These are phyloP conservation scores for Kuraishia capsulata DNA, from an alignment of 805 yeast species.

Conservation along the genomic window DNA sequence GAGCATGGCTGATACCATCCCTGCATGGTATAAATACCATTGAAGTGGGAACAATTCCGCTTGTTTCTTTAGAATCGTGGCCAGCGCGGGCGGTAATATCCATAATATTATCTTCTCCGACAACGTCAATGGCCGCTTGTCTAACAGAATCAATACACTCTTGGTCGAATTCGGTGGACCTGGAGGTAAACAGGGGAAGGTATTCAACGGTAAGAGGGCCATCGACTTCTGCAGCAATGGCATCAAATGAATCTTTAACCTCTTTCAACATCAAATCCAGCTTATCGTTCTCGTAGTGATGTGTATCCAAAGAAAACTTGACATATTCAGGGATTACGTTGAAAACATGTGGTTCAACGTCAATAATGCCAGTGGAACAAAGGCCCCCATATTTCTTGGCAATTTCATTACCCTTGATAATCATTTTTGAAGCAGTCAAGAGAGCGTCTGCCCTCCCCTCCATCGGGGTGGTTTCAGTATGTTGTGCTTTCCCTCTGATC, in stretches of 20 bases:
- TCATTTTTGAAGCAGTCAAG: conserved; percentile 48
- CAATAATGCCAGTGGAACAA: conserved; percentile 50
- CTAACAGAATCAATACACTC: conserved; percentile 41
- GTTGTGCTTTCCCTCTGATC: conserved; percentile 55
- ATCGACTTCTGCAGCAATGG: conserved; percentile 26
- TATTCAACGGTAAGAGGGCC: conserved; percentile 28
- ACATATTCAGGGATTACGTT: conserved; percentile 62
- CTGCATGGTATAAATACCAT: conserved; percentile 67
- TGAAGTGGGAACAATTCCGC: conserved; percentile 50
- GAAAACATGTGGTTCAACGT: conserved; percentile 48
- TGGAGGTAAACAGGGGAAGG: conserved; percentile 36
- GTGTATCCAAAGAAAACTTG: conserved; percentile 46
- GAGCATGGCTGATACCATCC: conserved; percentile 61
- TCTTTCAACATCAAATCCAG: conserved; percentile 28
- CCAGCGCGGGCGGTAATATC: conserved; percentile 63
- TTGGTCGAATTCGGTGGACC: conserved; percentile 48
- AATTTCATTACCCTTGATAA: conserved; percentile 43
- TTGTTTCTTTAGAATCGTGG: conserved; percentile 60
- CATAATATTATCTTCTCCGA: conserved; percentile 32
- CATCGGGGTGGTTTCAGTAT: conserved; percentile 69
- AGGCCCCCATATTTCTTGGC: conserved; percentile 44
- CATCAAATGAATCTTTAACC: conserved; percentile 16
- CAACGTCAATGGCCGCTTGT: conserved; percentile 40
- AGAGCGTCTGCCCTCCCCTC: conserved; percentile 51
- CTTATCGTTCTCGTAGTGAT: conserved; percentile 41